Evolutionary conservation across 768 basidiomycete species (phyloP).

Genomic region (Fomitopsis pulvina): DNA sequence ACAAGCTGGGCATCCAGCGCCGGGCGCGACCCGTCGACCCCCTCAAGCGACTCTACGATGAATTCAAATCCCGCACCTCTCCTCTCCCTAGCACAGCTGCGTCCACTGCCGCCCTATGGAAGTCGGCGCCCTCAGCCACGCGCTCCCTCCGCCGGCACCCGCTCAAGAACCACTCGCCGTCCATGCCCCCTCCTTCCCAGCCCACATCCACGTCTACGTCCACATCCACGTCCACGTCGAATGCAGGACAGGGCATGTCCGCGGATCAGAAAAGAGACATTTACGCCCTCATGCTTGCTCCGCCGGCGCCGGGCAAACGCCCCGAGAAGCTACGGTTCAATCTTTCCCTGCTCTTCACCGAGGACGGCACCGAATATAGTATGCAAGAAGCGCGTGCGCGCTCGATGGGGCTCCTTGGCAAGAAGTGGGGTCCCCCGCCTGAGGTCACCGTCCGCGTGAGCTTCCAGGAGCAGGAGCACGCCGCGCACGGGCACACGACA

Average conservation of each 20-base stretch:
- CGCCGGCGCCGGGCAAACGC: constrained; percentile 59
- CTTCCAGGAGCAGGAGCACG: constrained; percentile 61
- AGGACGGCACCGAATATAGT: constrained; percentile 75
- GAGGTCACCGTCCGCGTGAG: constrained; percentile 37
- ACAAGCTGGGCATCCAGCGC: constrained; percentile 74
- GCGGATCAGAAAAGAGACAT: constrained; percentile 28
- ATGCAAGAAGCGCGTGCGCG: constrained; percentile 78
- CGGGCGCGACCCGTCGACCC: constrained; percentile 79
- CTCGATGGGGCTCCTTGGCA: constrained; percentile 76
- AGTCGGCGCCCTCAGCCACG: constrained; percentile 15
- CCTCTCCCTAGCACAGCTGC: constrained; percentile 4
- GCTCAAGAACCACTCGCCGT: constrained; percentile 32
- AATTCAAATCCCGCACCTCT: constrained; percentile 58
- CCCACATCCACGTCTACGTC: constrained; percentile 10
- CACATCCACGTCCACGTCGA: background rate
- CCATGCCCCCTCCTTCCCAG: constrained; percentile 10
- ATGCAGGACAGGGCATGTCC: constrained; percentile 9
- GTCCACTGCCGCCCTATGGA: constrained; percentile 14
- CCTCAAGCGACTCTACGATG: constrained; percentile 73
- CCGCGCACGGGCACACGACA: constrained; percentile 25
- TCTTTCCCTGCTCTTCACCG: constrained; percentile 64
- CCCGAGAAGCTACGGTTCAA: constrained; percentile 69
- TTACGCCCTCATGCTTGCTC: constrained; percentile 70
- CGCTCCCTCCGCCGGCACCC: constrained; percentile 27
- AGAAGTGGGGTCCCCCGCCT: constrained; percentile 75